Evolutionary conservation across 2,329 filamentous ascomycete species (phyloP), one percentile per base, ranked within the genome.

Genomic region (Penicillium sp.): DNA sequence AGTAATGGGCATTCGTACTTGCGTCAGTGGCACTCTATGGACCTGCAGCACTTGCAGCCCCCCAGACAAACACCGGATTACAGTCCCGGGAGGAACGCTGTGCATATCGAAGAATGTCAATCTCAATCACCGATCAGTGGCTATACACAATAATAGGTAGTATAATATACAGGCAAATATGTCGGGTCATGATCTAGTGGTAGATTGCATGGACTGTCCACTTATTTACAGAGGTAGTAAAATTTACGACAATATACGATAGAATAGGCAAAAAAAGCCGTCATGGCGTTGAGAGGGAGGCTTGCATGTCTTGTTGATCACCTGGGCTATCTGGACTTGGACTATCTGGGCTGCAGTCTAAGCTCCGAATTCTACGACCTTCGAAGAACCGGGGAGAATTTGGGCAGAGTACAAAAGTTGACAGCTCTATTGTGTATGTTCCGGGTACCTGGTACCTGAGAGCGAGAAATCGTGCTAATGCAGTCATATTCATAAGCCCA

Each of bases 291-390:
- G 9, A 8, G n/a, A 12, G 41, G 12, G 31, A 33, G 60, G 50
- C 58, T 60, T 66, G 61, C 61, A 61, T 65, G 31, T 53, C 51
- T 51, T 48, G 54, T 23, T 21, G 47, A 47, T 43, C 45, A 39
- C 25, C 23, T 25, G n/a, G 44, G 1, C 12, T 17, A 27, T 43
- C 41, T 51, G 17, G 23, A 15, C 25, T 19, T 51, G 17, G 17
- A 15, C 25, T 29, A 44, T 29, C 19, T 31, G 33, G 49, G 36
- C 27, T 51, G 19, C 5, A 33, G 27, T 59, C n/a, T 54, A 41
- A 55, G 19, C 17, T 29, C 12, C n/a, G 19, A 35, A 21, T 19
- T 21, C 19, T 35, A 53, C 12, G 41, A 38, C 13, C 6, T 36
- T 53, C 9, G 27, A 49, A 36, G 45, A 36, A 17, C 15, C 7